Conservation (phyloP, 371 early-diverging fungal genomes). For the Mucor circinelloides region DNA sequence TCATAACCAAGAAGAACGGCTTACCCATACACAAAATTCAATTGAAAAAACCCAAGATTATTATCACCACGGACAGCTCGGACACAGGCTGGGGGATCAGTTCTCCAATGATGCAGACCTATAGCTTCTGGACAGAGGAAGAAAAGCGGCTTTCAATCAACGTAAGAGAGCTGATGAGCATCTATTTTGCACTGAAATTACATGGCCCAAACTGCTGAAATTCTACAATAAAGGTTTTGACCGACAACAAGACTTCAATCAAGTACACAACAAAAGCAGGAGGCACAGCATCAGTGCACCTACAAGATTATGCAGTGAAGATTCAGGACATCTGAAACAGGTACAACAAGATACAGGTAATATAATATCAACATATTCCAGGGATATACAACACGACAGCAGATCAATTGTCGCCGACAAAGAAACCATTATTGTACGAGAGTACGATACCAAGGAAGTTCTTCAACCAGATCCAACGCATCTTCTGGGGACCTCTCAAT, state of each 20-base stretch:
- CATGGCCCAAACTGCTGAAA: slow-evolving; percentile 10
- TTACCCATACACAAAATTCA: slow-evolving; percentile 9
- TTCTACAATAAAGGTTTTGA: slow-evolving; percentile 7
- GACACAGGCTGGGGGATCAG: slow-evolving; percentile 22
- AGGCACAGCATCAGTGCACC: slow-evolving; percentile 12
- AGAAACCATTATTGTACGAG: slow-evolving; percentile 25
- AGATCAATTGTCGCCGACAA: slow-evolving; percentile 5
- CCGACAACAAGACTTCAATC: slow-evolving; percentile 17
- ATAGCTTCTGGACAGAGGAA: slow-evolving; percentile 22
- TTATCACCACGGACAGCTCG: slow-evolving; percentile 8
- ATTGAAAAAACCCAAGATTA: neutral
- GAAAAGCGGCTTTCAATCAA: slow-evolving; percentile 21
- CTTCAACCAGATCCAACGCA: slow-evolving; percentile 1
- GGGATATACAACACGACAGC: slow-evolving; percentile 16
- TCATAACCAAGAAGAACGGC: slow-evolving; percentile 11
- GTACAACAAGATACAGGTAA: slow-evolving; percentile 2
- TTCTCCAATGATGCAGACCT: slow-evolving; percentile 1
- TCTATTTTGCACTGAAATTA: slow-evolving; percentile 18
- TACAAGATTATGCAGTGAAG: slow-evolving; percentile 19
- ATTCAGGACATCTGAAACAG: slow-evolving; percentile 21
- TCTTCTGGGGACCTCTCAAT: slow-evolving; percentile 23
- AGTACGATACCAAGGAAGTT: slow-evolving; percentile 1
- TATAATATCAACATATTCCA: slow-evolving; percentile 23
- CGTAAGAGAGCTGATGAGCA: slow-evolving; percentile 24
- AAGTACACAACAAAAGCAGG: slow-evolving; percentile 24